These are phyloP conservation scores for Priceomyces melissophilus DNA, from an alignment of 805 yeast genomes.

Conservation along the genomic window DNA sequence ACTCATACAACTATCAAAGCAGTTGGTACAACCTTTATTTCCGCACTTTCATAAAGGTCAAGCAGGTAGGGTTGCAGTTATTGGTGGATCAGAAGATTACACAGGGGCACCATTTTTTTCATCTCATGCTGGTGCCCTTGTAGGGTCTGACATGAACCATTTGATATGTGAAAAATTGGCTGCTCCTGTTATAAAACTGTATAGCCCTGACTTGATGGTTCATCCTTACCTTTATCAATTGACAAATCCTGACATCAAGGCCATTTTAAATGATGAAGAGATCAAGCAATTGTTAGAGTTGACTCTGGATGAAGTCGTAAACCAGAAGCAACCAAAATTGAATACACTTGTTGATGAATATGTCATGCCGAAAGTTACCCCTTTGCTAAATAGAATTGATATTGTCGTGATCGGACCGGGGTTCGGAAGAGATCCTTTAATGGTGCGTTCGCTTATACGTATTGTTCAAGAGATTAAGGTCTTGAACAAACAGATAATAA, in stretches of 20 bases:
- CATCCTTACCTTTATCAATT: constrained; percentile 79
- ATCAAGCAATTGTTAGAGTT: constrained; percentile 11
- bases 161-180: constrained; percentile 82
- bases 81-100: constrained; percentile 95
- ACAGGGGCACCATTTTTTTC: constrained; percentile 97
- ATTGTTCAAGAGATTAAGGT: constrained; percentile 56
- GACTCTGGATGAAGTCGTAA: constrained; percentile 21
- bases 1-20: constrained; percentile 46
- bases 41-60: constrained; percentile 85
- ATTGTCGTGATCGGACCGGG: constrained; percentile 92
- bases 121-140: constrained; percentile 75
- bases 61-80: constrained; percentile 77
- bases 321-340: constrained; percentile 16
- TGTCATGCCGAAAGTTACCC: constrained; percentile 53
- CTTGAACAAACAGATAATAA: constrained; percentile 62
- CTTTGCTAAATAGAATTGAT: constrained; percentile 64
- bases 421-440: constrained; percentile 73
- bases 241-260: constrained; percentile 24
- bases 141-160: constrained; percentile 89
- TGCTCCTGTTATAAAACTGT: constrained; percentile 75
- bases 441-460: constrained; percentile 58
- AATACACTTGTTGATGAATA: constrained; percentile 35
- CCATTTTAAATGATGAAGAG: constrained; percentile 17
- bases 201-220: constrained; percentile 93
- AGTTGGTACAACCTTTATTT: constrained; percentile 71